Percentiles rank a stretch among this genome's conserved stretches.
Evolutionary conservation across 257 asterid genomes (phyloP).

Genomic region (Plantago ovata): DNA sequence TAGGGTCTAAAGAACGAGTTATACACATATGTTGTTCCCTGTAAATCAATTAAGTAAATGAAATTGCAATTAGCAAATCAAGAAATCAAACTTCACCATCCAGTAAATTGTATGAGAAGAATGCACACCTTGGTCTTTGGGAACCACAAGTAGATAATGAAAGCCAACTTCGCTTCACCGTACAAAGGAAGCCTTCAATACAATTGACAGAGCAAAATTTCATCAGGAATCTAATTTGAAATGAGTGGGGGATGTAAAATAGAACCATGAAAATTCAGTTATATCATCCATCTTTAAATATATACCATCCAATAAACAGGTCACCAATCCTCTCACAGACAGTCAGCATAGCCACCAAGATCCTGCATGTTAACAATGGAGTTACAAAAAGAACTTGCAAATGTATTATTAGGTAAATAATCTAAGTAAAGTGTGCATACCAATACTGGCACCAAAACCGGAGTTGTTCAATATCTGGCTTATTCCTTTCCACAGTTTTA

Average conservation of each 20-base stretch:
- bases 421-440: constrained; percentile 27
- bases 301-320: constrained; percentile 82
- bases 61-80: constrained; percentile 7
- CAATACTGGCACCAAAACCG: constrained; percentile 98
- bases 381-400: constrained; percentile 17
- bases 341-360: constrained; percentile 80
- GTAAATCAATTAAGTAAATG: constrained; percentile 28
- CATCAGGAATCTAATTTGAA: constrained; percentile 6
- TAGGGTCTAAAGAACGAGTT: constrained; percentile 88
- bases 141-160: constrained; percentile 86
- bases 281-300: not conserved
- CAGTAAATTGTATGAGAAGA: constrained; percentile 13
- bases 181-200: constrained; percentile 88
- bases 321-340: constrained; percentile 89
- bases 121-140: constrained; percentile 83
- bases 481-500: constrained; percentile 84
- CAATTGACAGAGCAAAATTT: constrained; percentile 5
- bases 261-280: not conserved
- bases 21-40: constrained; percentile 93
- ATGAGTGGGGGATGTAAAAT: not conserved
- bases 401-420: constrained; percentile 10
- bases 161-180: constrained; percentile 96
- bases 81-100: not conserved
- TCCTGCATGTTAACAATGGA: constrained; percentile 44
- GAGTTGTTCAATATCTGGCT: constrained; percentile 83